These are phyloP conservation scores for Teunomyces atbi DNA, from an alignment of 805 yeast genomes.

Conservation along the genomic window DNA sequence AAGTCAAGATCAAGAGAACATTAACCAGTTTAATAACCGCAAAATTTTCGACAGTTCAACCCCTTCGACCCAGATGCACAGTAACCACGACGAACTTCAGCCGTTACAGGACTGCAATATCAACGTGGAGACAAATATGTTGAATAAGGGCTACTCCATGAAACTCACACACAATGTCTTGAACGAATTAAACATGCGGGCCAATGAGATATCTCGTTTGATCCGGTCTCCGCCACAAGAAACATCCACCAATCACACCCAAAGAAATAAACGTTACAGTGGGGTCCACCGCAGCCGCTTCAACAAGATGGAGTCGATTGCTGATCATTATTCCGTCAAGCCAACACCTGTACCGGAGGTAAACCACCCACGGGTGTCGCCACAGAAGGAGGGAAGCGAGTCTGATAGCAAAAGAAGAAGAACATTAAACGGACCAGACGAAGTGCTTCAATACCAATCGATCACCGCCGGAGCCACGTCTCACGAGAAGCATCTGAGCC, in stretches of 20 bases:
- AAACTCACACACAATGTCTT: constrained; percentile 45
- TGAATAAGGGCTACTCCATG: constrained; percentile 47
- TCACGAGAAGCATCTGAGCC: neutral
- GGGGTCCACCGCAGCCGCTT: constrained; percentile 35
- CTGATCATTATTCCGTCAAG: constrained; percentile 23
- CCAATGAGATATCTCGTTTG: constrained; percentile 33
- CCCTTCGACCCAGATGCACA: constrained; percentile 7
- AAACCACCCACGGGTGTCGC: neutral
- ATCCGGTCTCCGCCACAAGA: constrained; percentile 13
- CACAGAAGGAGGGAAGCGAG: constrained; percentile 3
- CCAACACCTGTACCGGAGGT: neutral
- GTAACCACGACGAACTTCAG: constrained; percentile 12
- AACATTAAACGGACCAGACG: constrained; percentile 43
- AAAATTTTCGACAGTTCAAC: neutral
- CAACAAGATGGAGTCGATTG: constrained; percentile 26
- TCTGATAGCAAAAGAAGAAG: constrained; percentile 31
- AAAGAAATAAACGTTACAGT: constrained; percentile 24
- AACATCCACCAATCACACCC: neutral
- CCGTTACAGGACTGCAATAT: neutral
- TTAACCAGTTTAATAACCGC: neutral
- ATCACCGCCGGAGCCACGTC: neutral
- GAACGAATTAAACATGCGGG: constrained; percentile 43
- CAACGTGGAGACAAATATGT: constrained; percentile 15
- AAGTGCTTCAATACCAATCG: constrained; percentile 14
- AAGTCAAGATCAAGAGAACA: constrained; percentile 1